Evolutionary conservation across 768 basidiomycete species (phyloP).

Genomic region (Termitomyces sp.): DNA sequence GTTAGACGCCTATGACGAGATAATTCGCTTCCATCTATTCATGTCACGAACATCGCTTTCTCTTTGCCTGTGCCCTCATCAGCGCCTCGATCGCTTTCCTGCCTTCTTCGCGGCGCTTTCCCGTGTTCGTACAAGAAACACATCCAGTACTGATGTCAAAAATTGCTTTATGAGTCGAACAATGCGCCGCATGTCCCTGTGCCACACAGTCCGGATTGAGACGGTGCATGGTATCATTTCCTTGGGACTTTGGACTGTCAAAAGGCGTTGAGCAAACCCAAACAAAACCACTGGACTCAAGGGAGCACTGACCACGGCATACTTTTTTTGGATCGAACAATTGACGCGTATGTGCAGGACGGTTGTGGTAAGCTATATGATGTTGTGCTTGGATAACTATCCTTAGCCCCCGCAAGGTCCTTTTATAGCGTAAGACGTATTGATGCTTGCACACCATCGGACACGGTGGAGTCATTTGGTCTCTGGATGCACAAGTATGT

Average conservation of each 20-base stretch:
- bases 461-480: neutral
- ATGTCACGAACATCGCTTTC: neutral
- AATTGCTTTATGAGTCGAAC: neutral
- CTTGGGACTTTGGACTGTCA: constrained; percentile 1
- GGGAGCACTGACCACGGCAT: constrained; percentile 1
- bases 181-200: constrained; percentile 4
- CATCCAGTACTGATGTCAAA: neutral
- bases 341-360: neutral
- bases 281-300: too few relatives aligned
- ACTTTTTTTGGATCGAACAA: neutral
- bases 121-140: neutral
- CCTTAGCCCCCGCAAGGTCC: neutral
- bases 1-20: neutral
- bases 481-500: neutral
- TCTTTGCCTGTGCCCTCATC: constrained; percentile 3
- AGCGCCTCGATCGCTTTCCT: constrained; percentile 3
- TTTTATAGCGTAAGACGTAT: neutral
- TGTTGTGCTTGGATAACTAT: neutral
- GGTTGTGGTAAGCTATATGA: neutral
- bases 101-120: constrained; percentile 1
- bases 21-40: neutral
- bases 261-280: neutral
- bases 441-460: neutral
- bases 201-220: constrained; percentile 3
- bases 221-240: constrained; percentile 1